Base-by-base conservation (phyloP, 2,329 filamentous ascomycete species). In the Dothiorella sarmentorum region DNA sequence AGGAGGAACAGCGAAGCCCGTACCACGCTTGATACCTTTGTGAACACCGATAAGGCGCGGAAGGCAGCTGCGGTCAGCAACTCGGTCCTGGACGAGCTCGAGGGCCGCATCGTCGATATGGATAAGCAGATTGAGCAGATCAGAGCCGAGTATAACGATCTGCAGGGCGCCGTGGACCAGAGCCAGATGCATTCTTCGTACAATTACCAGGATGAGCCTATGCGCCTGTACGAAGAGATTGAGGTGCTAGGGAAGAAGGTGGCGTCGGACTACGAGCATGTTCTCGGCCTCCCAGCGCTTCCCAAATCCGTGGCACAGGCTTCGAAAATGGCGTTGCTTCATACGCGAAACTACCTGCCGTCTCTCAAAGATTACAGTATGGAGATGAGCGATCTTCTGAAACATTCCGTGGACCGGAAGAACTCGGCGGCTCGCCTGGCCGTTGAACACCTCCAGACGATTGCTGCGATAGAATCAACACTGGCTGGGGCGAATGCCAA, bases 241-340 rank as follows among this genome's bases (percentile, higher is more conserved):
- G 87, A 93, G 69, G 88, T 90, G 0, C 81, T 97, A 58, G 86
- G 87, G 53, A 91, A 86, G 66, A 97, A 97, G 74, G 89, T 99
- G 51, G 85, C 87, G 47, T 89, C 87, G 5, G 94, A 97, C 72
- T 90, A 91, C 68, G 87, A 91, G 64, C 87, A 90, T 63, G 85
- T 91, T 10, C 77, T 91, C 43, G 81, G 82, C 5, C 86, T 91
- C 62, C 78, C 84, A 1, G 84, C 84, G 63, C 86, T 86, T 38
- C 77, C 86, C n/a, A 87, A 86, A 64, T 81, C 83, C 4, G 75
- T 85, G 37, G 77, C 82, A 6, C 82, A 82, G 62, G 80, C 83
- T 13, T 86, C 84, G 11, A 84, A 86, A 66, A 84, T 86, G 74
- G 85, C 85, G 17, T 75, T 86, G 15, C 75, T 82, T 22, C 85